Conservation (phyloP, 495 filamentous ascomycete genomes). For the Aspergillus heteromorphus region DNA sequence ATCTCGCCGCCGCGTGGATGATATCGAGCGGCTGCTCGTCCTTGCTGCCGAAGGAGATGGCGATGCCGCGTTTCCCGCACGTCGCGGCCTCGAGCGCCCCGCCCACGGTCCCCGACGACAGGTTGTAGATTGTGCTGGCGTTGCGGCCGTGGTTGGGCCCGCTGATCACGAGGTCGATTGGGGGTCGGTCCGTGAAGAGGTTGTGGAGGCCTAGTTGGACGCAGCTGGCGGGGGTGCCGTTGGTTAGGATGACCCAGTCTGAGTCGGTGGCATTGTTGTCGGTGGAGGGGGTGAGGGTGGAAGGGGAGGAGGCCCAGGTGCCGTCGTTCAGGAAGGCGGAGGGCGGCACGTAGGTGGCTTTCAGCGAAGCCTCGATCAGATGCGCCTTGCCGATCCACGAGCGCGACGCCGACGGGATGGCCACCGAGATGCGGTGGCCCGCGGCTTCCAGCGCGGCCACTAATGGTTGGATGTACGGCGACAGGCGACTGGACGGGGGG, state of each 20-base stretch:
- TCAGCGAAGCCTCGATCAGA: conserved; percentile 77
- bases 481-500: conserved; percentile 77
- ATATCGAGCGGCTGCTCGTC: conserved; percentile 65
- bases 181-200: conserved; percentile 69
- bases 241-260: conserved; percentile 77
- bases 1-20: conserved; percentile 62
- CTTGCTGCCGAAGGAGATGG: conserved; percentile 75
- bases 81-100: conserved; percentile 89
- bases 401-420: conserved; percentile 82
- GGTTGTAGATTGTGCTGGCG: conserved; percentile 83
- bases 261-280: conserved; percentile 25
- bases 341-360: conserved; percentile 75
- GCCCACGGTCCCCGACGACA: conserved; percentile 84
- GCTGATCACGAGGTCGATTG: conserved; percentile 78
- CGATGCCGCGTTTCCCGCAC: conserved; percentile 69
- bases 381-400: conserved; percentile 99
- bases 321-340: conserved; percentile 52
- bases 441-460: conserved; percentile 67
- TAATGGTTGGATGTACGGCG: conserved; percentile 84
- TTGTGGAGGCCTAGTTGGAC: conserved; percentile 85
- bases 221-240: conserved; percentile 83
- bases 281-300: conserved; percentile 24
- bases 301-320: conserved; percentile 28
- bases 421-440: conserved; percentile 86
- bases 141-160: conserved; percentile 96